Evolutionary conservation across 1,284 basidiomycete genomes (phyloP).

Genomic region (Amylostereum areolatum): DNA sequence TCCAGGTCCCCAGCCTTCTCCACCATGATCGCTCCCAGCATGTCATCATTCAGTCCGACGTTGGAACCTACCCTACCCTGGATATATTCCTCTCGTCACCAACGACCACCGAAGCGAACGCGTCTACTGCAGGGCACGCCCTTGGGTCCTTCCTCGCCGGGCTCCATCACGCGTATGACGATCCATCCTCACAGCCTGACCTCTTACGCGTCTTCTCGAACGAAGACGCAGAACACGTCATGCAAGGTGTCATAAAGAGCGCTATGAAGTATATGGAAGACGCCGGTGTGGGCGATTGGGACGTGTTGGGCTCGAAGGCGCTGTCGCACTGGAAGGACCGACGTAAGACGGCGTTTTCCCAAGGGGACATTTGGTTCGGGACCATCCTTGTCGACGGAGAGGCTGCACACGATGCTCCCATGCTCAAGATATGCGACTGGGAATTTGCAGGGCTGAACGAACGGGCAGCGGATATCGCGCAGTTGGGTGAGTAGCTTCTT

Average conservation of each 20-base stretch:
- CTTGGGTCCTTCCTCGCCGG: slow-evolving; percentile 1
- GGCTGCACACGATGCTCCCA: background rate
- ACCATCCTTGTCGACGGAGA: slow-evolving; percentile 1
- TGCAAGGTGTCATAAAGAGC: slow-evolving; percentile 1
- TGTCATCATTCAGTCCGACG: slow-evolving; percentile 5
- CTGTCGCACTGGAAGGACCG: background rate
- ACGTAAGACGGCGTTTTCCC: slow-evolving; percentile 1
- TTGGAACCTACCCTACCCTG: slow-evolving; percentile 1
- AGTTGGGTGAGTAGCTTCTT: slow-evolving; percentile 1
- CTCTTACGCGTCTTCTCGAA: background rate
- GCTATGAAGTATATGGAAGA: background rate
- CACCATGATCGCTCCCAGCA: slow-evolving; percentile 2
- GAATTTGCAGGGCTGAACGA: slow-evolving; percentile 4
- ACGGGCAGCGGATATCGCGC: slow-evolving; percentile 3
- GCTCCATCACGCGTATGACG: background rate
- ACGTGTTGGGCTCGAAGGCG: background rate
- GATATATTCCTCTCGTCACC: background rate
- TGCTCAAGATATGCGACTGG: slow-evolving; percentile 3
- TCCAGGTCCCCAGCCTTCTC: background rate
- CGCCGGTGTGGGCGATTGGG: slow-evolving; percentile 1
- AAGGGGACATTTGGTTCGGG: slow-evolving; percentile 6
- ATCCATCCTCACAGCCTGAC: background rate
- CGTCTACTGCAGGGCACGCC: background rate
- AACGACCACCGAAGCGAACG: background rate
- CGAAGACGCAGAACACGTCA: slow-evolving; percentile 1